Conservation (phyloP, 768 basidiomycete genomes). For the Pleurotus pulmonarius region DNA sequence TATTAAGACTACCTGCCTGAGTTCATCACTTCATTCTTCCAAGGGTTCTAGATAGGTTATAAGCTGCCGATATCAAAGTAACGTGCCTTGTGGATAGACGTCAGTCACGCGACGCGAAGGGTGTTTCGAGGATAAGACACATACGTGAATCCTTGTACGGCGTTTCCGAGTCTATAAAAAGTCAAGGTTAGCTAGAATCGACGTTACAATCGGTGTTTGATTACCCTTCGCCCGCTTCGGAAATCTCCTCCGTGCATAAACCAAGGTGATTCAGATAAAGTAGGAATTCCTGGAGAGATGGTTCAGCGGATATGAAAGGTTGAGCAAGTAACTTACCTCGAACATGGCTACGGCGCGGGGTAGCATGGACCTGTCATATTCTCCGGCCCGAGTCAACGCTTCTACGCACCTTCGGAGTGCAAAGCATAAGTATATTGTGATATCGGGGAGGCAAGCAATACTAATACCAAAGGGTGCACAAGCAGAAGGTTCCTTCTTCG, state of each 20-base stretch:
- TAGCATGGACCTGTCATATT: slow-evolving; percentile 66
- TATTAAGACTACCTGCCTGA: too few species aligned
- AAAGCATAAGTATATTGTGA: neutral
- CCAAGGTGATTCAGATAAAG: slow-evolving; percentile 87
- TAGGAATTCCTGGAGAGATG: slow-evolving; percentile 56
- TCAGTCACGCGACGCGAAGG: neutral
- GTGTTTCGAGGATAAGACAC: slow-evolving; percentile 22
- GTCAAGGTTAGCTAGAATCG: neutral
- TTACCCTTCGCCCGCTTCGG: slow-evolving; percentile 79
- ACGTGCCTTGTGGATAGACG: slow-evolving; percentile 51
- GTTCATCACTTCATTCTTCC: slow-evolving; percentile 13
- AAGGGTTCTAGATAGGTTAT: slow-evolving; percentile 72
- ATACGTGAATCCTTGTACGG: slow-evolving; percentile 88
- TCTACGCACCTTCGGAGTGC: slow-evolving; percentile 66
- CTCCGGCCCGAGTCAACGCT: slow-evolving; percentile 83
- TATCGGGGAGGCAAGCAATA: neutral
- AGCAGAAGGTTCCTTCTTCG: slow-evolving; percentile 91
- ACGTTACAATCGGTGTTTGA: slow-evolving; percentile 16
- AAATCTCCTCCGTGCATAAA: slow-evolving; percentile 83
- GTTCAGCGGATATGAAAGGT: neutral
- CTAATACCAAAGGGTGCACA: slow-evolving; percentile 77
- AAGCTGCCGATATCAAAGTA: slow-evolving; percentile 80
- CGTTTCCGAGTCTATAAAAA: slow-evolving; percentile 66
- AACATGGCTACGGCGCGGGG: slow-evolving; percentile 80
- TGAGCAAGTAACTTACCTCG: slow-evolving; percentile 49